A percentile compares a stretch with the other conserved stretches of the same genome.
Conservation (phyloP, 805 yeast genomes). For the Candida qinlingensis region DNA sequence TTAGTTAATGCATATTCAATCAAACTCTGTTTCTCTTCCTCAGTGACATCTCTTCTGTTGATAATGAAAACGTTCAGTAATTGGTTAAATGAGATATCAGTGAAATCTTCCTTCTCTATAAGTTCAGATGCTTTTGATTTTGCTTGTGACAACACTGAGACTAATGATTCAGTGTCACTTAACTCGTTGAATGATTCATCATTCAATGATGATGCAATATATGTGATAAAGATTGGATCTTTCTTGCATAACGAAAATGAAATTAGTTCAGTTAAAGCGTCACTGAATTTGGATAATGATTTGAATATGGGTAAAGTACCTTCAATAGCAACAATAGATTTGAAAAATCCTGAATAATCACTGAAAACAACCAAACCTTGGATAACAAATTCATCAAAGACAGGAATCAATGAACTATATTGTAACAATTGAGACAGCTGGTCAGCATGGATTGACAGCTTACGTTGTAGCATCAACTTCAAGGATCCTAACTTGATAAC, state of each 20-base stretch:
- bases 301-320: conserved; percentile 14
- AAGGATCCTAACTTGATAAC: conserved; percentile 12
- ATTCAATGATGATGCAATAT: conserved; percentile 11
- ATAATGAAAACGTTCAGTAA: conserved; percentile 24
- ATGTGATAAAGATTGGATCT: conserved; percentile 9
- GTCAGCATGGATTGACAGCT: conserved; percentile 10
- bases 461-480: conserved; percentile 12
- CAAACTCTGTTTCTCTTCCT: conserved; percentile 21
- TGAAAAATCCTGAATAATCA: conserved; percentile 10
- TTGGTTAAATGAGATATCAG: conserved; percentile 26
- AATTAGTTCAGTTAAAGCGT: conserved; percentile 6
- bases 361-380: conserved; percentile 15
- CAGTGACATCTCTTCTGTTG: conserved; percentile 4
- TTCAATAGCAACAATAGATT: conserved; percentile 5
- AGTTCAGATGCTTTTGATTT: conserved; percentile 12
- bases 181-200: neutral
- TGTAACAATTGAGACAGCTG: conserved; percentile 1
- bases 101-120: conserved; percentile 26
- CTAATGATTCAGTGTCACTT: neutral
- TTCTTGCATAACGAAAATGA: conserved; percentile 4
- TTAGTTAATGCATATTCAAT: conserved; percentile 26
- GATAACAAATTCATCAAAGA: conserved; percentile 10
- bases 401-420: neutral
- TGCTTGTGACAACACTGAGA: conserved; percentile 2
- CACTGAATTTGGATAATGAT: conserved; percentile 8